A percentile compares a stretch with the other conserved stretches of the same genome.
These are phyloP conservation scores for Polyplosphaeria fusca DNA, from an alignment of 495 filamentous ascomycete genomes.

Conservation along the genomic window DNA sequence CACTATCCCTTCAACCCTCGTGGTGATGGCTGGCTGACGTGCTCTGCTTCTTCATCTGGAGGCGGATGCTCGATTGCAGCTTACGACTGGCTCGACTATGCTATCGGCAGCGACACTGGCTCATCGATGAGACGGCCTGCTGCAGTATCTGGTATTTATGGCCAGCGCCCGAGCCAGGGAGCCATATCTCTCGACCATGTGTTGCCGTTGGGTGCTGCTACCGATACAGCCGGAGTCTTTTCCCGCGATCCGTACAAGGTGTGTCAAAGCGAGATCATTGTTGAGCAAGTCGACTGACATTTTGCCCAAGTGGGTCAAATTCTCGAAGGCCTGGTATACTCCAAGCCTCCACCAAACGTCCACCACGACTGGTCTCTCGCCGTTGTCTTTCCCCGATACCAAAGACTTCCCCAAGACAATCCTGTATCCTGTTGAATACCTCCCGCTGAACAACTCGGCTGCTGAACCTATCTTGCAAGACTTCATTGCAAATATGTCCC, in stretches of 20 bases:
- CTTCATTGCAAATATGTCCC: slow-evolving; percentile 46
- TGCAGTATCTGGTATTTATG: slow-evolving; percentile 35
- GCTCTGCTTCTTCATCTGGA: slow-evolving; percentile 32
- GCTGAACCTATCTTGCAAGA: slow-evolving; percentile 40
- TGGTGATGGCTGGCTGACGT: slow-evolving; percentile 32
- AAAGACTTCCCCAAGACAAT: slow-evolving; percentile 40
- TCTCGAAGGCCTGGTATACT: slow-evolving; percentile 43
- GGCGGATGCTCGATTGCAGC: slow-evolving; percentile 30
- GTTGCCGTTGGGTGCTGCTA: slow-evolving; percentile 33
- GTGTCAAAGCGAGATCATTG: too few species aligned
- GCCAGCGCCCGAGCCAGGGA: slow-evolving; percentile 37
- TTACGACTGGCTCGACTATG: slow-evolving; percentile 35
- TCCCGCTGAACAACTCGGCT: slow-evolving; percentile 41
- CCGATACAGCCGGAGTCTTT: slow-evolving; percentile 41
- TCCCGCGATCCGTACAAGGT: slow-evolving; percentile 38
- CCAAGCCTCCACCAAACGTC: slow-evolving; percentile 38
- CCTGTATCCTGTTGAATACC: slow-evolving; percentile 42
- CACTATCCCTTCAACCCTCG: slow-evolving; percentile 34
- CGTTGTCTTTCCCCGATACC: slow-evolving; percentile 38
- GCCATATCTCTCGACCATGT: slow-evolving; percentile 35
- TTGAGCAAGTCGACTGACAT: too few species aligned
- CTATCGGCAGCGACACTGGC: slow-evolving; percentile 35
- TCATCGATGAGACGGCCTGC: slow-evolving; percentile 36
- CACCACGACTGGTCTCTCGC: slow-evolving; percentile 38
- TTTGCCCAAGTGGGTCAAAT: slow-evolving; percentile 44